Conservation (phyloP, 2,329 filamentous ascomycete genomes). For the Penicillium sp. region DNA sequence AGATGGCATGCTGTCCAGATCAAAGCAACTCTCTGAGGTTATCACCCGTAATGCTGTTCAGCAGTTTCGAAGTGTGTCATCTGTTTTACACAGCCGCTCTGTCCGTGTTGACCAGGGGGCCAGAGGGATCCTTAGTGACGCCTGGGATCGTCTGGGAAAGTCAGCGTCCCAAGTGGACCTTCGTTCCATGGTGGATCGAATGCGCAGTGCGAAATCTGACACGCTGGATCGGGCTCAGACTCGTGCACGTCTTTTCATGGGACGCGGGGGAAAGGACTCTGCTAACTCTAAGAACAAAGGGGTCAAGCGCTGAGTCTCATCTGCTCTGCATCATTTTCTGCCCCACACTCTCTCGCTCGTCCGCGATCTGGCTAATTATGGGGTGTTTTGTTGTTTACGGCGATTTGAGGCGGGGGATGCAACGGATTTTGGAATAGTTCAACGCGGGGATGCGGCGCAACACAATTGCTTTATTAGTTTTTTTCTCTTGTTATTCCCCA, state of each 20-base stretch:
- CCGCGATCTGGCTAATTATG: neutral
- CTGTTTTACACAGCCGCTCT: constrained; percentile 31
- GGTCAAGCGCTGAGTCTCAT: constrained; percentile 2
- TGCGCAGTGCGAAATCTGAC: constrained; percentile 30
- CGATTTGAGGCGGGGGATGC: constrained; percentile 12
- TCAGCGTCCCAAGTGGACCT: constrained; percentile 26
- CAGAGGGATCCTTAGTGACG: constrained; percentile 26
- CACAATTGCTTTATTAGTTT: neutral
- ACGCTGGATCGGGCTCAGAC: constrained; percentile 37
- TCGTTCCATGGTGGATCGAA: constrained; percentile 25
- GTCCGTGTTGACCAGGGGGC: constrained; percentile 29
- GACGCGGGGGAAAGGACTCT: constrained; percentile 16
- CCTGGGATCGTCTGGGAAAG: constrained; percentile 29
- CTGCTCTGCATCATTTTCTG: constrained; percentile 9
- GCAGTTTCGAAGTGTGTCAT: constrained; percentile 33
- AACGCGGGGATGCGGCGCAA: constrained; percentile 10
- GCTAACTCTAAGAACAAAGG: constrained; percentile 4
- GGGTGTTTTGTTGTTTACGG: constrained; percentile 15
- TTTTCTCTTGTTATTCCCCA: neutral
- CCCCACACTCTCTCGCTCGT: neutral
- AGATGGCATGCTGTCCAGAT: constrained; percentile 30
- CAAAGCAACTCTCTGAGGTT: constrained; percentile 36
- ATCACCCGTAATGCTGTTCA: constrained; percentile 33
- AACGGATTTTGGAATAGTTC: neutral
- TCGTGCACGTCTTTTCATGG: constrained; percentile 32